Evolutionary conservation across 805 yeast species (phyloP).

Genomic region (Komagataella populi): DNA sequence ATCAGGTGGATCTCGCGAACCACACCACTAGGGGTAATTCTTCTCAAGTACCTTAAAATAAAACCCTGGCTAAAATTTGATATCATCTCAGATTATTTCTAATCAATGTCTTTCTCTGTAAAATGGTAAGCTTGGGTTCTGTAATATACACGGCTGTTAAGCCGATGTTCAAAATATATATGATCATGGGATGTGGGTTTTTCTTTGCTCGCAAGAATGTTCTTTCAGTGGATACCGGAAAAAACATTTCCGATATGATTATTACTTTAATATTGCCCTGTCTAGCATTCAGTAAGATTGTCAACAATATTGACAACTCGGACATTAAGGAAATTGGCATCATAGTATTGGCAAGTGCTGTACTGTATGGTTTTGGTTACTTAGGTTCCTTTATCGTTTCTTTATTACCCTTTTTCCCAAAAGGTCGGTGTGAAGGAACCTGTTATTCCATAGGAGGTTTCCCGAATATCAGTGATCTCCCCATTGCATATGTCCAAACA

Average conservation of each 20-base stretch:
- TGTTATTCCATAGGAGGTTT: slow-evolving; percentile 56
- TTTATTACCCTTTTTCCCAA: slow-evolving; percentile 46
- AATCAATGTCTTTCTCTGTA: slow-evolving; percentile 1
- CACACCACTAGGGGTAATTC: neutral
- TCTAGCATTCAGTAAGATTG: slow-evolving; percentile 62
- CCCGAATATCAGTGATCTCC: slow-evolving; percentile 73
- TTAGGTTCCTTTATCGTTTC: slow-evolving; percentile 25
- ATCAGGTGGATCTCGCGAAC: neutral
- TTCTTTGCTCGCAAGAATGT: slow-evolving; percentile 48
- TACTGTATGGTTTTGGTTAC: slow-evolving; percentile 32
- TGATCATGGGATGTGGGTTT: slow-evolving; percentile 57
- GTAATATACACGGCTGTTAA: slow-evolving; percentile 69
- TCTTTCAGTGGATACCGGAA: slow-evolving; percentile 50
- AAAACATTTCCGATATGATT: slow-evolving; percentile 57
- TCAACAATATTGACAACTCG: slow-evolving; percentile 45
- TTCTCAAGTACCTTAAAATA: neutral
- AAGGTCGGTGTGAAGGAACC: slow-evolving; percentile 60
- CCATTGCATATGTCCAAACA: slow-evolving; percentile 73
- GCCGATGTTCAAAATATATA: slow-evolving; percentile 76
- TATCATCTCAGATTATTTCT: neutral
- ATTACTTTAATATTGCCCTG: slow-evolving; percentile 64
- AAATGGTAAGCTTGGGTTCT: slow-evolving; percentile 30
- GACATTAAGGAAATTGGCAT: slow-evolving; percentile 67
- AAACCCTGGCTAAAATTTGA: neutral
- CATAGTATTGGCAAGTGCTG: slow-evolving; percentile 30